phyloP scores from a whole-genome alignment of 352 stramenopile genomes.

The Phytophthora pisi region DNA sequence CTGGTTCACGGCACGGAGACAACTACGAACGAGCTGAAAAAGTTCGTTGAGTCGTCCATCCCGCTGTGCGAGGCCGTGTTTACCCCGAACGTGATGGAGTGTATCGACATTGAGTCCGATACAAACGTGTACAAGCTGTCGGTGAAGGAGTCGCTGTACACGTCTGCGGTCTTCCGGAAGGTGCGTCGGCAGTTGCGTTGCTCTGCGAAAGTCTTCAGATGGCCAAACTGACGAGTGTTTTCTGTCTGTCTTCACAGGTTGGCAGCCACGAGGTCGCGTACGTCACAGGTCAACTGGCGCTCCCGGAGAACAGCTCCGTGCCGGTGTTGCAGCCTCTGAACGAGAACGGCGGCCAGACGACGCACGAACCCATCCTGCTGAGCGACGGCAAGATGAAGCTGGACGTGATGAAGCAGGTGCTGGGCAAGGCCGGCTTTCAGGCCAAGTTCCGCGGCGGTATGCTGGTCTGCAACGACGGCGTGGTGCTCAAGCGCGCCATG shows the following conservation, averaged over 20 bases:
- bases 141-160: slow-evolving; percentile 88
- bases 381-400: slow-evolving; percentile 91
- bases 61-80: slow-evolving; percentile 87
- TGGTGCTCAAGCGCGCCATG: slow-evolving; percentile 84
- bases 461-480: slow-evolving; percentile 89
- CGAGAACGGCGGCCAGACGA: slow-evolving; percentile 40
- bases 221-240: slow-evolving; percentile 7
- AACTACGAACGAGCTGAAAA: slow-evolving; percentile 83
- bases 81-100: slow-evolving; percentile 87
- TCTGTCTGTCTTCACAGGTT: slow-evolving; percentile 45
- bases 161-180: slow-evolving; percentile 82
- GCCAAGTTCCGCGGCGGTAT: slow-evolving; percentile 90
- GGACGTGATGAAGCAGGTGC: slow-evolving; percentile 89
- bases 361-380: slow-evolving; percentile 83
- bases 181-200: slow-evolving; percentile 34
- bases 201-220: not conserved
- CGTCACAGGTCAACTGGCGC: slow-evolving; percentile 73
- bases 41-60: slow-evolving; percentile 85
- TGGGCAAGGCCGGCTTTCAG: slow-evolving; percentile 87
- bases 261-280: slow-evolving; percentile 88
- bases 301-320: slow-evolving; percentile 74
- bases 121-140: slow-evolving; percentile 91
- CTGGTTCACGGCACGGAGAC: slow-evolving; percentile 83
- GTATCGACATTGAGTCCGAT: slow-evolving; percentile 91
- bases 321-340: slow-evolving; percentile 68